These are phyloP conservation scores for Prosopis cineraria DNA, from an alignment of 306 rosid genomes.

Conservation along the genomic window DNA sequence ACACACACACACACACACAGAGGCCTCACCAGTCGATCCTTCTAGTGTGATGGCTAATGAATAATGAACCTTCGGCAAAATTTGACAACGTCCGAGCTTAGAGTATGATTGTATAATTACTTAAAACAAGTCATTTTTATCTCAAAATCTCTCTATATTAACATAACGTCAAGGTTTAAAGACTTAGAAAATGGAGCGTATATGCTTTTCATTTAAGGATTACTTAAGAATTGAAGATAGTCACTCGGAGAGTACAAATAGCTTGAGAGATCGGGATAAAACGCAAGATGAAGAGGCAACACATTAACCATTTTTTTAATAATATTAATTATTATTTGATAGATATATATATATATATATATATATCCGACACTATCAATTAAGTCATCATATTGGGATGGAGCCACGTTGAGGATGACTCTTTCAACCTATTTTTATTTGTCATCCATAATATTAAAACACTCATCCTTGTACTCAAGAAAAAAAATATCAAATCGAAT, in stretches of 20 bases:
- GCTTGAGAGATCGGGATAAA: neutral
- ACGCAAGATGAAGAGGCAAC: neutral
- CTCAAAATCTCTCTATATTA: neutral
- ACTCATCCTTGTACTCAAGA: too few relatives aligned
- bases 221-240: neutral
- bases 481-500: too few relatives aligned
- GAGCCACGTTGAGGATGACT: neutral
- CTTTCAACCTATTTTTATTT: neutral
- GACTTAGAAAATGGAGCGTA: neutral
- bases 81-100: neutral
- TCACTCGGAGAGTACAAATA: neutral
- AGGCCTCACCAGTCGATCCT: too few relatives aligned
- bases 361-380: neutral
- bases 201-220: neutral
- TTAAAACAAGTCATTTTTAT: neutral
- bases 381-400: too few relatives aligned
- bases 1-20: too few relatives aligned
- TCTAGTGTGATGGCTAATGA: too few relatives aligned
- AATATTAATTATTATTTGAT: too few relatives aligned
- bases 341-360: too few relatives aligned
- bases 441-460: neutral
- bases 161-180: neutral
- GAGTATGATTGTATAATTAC: neutral
- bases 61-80: neutral
- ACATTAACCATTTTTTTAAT: too few relatives aligned